Evolutionary conservation across 305 asterid genomes (phyloP), one percentile per base, ranked within the genome.

Genomic region (Fraxinus paxiana): DNA sequence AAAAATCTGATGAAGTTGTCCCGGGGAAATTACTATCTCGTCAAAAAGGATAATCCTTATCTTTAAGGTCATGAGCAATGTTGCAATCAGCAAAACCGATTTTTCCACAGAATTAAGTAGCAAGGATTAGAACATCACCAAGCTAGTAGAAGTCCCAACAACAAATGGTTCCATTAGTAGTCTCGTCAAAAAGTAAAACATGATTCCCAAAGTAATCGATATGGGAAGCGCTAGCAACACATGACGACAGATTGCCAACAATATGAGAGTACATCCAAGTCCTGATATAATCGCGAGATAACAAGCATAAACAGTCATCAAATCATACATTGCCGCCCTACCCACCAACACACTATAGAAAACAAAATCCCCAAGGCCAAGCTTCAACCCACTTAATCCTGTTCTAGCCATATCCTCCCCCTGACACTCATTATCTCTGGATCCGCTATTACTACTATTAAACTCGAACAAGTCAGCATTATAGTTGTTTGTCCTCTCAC

Each of bases 251-350:
- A 95, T 93, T 20, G 96, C 97, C 88, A 95, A 82, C 87, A 95
- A 81, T 81, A 95, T 91, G 75, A 95, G 88, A 5, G 99, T 95
- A 76, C 98, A 95, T 26, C 97, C 99, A n/a, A 95, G 90, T 8
- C 99, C 99, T 0, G 96, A 93, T 83, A 95, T 92, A 78, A 95
- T 92, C 17, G 97, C 97, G 9, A 95, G 98, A 89, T 95, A 95
- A 88, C 99, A 93, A 79, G 99, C 99, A 70, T 95, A 95, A 41
- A 95, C 98, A 0, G 97, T 95, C 99, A 95, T 90, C 86, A 95
- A 65, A 90, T 95, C 99, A 87, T 90, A 95, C 99, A 95, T 92
- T 9, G 99, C 98, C 0, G 99, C 99, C 88, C 98, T 88, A 51
- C 99, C 98, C 30, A 95, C 97, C 80, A 95, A 90, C 79, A 95